Percentiles rank a stretch among this genome's conserved stretches.
phyloP scores from a whole-genome alignment of 83 land plant species.

The Picea engelmannii region DNA sequence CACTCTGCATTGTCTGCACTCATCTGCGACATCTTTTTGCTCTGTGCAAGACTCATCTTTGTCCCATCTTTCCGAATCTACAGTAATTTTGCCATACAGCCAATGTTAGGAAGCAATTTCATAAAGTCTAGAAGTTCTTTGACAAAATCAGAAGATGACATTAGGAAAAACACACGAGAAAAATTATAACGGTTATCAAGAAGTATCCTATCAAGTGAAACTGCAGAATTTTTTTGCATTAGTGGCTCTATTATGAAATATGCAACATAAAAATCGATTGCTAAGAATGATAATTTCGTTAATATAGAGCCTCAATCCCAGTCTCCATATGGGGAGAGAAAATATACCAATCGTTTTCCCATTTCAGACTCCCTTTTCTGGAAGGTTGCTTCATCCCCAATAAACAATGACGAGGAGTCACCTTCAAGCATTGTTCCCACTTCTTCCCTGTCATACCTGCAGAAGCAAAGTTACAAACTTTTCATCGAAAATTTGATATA shows the following conservation, averaged over 20 bases:
- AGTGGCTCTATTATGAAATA: neutral
- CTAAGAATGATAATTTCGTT: neutral
- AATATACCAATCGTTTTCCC: slow-evolving; percentile 79
- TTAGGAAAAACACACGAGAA: neutral
- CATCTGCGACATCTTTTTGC: slow-evolving; percentile 93
- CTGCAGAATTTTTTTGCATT: too few species aligned
- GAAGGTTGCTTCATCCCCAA: slow-evolving; percentile 82
- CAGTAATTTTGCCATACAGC: neutral
- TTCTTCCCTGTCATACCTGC: slow-evolving; percentile 96
- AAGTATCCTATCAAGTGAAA: neutral
- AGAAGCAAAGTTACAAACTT: neutral
- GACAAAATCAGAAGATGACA: neutral
- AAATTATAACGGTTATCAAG: neutral
- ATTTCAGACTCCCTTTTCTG: slow-evolving; percentile 87
- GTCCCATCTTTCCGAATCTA: slow-evolving; percentile 93
- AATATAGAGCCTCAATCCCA: too few species aligned
- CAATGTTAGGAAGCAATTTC: neutral
- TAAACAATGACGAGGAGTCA: slow-evolving; percentile 62
- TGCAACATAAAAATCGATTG: neutral
- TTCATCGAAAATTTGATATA: neutral
- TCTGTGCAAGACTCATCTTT: slow-evolving; percentile 92
- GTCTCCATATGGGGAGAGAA: neutral
- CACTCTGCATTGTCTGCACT: slow-evolving; percentile 99
- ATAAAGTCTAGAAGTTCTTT: neutral
- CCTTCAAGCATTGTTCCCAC: slow-evolving; percentile 67